Percentiles rank a stretch among this genome's conserved stretches.
Conservation (phyloP, 306 rosid species). For the Prunus mira region DNA sequence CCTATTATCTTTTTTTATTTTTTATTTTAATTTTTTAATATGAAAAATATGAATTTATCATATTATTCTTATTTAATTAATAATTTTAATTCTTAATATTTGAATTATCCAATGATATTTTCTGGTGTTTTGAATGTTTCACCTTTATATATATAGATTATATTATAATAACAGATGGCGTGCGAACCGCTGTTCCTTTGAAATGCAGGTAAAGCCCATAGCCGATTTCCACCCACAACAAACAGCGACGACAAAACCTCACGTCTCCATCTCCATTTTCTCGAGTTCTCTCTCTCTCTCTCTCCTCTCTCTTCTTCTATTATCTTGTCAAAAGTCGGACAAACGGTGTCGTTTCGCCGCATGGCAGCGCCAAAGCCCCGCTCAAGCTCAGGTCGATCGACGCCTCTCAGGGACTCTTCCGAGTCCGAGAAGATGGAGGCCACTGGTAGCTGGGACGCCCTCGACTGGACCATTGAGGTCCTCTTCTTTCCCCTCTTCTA, state of each 20-base stretch:
- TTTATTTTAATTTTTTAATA: no score
- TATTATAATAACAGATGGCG: neutral
- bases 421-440: conserved; percentile 69
- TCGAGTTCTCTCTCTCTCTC: neutral
- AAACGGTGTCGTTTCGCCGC: conserved; percentile 26
- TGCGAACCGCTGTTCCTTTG: neutral
- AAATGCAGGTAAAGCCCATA: neutral
- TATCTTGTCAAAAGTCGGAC: neutral
- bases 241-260: neutral
- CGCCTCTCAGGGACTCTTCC: conserved; percentile 54
- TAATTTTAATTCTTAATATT: no score
- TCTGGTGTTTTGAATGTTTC: no score
- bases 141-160: no score
- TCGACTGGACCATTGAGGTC: conserved; percentile 97
- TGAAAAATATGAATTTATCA: no score
- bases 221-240: neutral
- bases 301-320: neutral
- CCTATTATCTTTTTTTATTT: no score
- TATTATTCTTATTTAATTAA: no score
- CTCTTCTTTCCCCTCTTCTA: neutral
- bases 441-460: conserved; percentile 77
- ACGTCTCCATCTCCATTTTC: neutral
- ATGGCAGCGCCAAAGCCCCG: conserved; percentile 63
- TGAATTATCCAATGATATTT: no score
- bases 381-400: conserved; percentile 41